Base-by-base conservation (phyloP, 192 early-diverging fungal genomes). In the Entomortierella chlamydospora region DNA sequence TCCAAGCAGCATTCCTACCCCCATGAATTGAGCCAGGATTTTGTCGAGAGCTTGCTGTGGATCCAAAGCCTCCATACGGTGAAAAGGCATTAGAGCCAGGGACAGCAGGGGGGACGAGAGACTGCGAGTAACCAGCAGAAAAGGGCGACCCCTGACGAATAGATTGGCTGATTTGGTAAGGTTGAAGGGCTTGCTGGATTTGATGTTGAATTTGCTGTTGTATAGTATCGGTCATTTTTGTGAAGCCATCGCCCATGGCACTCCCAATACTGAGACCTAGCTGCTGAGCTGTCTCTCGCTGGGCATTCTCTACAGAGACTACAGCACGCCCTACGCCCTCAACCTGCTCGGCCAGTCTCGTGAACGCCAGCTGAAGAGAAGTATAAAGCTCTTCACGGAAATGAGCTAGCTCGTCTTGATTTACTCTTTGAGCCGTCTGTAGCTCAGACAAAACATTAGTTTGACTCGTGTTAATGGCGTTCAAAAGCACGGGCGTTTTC, bases 361-460 rank as follows among this genome's bases (percentile, higher is more conserved):
- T 70, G 43, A 79, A 79, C 1, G 76, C 76, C n/a, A 66, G 12
- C 43, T 79, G 76, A 0, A 79, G 50, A 0, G 76, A 79, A 13
- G 59, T 20, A 37, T 79, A 79, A 0, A 79, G 57, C 43, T 79
- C 76, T 17, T 70, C 52, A 9, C 76, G 76, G 15, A 79, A 79
- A 25, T 70, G 76, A 3, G 57, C 57, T 2, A 79, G 45, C 23
- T 79, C 76, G 1, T 64, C 53, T 15, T 79, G 67, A 18, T 57
- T 59, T 30, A 43, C 13, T 3, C 61, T 53, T 25, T 79, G 76
- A 2, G 69, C 37, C 10, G 59, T 66, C 57, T 70, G 67, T 13
- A 79, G 62, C 57, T 79, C 68, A 1, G 76, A 79, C 6, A 79
- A 23, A 25, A 79, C 61, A 43, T 79, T 79, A n/a, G 76, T 79